phyloP scores from a whole-genome alignment of 352 stramenopile species.

The Phytophthora litchii region DNA sequence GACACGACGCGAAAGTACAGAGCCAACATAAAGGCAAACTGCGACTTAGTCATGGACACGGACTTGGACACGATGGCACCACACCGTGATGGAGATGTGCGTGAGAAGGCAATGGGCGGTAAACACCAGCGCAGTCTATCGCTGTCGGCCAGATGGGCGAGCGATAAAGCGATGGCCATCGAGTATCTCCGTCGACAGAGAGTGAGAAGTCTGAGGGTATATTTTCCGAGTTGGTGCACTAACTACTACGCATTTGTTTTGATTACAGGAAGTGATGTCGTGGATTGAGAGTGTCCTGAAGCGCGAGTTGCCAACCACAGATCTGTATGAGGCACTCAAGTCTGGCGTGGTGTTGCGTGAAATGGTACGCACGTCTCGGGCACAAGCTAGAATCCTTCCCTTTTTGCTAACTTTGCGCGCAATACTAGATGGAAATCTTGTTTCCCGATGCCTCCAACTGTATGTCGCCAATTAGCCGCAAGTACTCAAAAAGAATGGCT shows the following conservation, averaged over 20 bases:
- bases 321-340: conserved; percentile 70
- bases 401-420: not conserved
- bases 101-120: conserved; percentile 61
- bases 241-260: conserved; percentile 2
- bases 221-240: not conserved
- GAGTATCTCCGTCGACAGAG: conserved; percentile 77
- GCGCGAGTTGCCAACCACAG: conserved; percentile 51
- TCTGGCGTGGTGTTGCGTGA: conserved; percentile 82
- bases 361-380: conserved; percentile 38
- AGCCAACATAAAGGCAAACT: conserved; percentile 7
- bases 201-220: conserved; percentile 27
- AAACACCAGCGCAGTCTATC: conserved; percentile 75
- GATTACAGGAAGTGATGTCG: conserved; percentile 60
- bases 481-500: conserved; percentile 71
- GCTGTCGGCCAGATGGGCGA: conserved; percentile 78
- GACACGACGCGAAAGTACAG: conserved; percentile 22
- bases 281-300: conserved; percentile 80
- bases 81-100: conserved; percentile 37
- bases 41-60: conserved; percentile 44
- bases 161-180: conserved; percentile 70
- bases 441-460: conserved; percentile 58
- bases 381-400: not conserved
- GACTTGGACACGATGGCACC: conserved; percentile 39
- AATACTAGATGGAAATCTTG: conserved; percentile 55
- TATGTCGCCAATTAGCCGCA: conserved; percentile 75